Evolutionary conservation across 441 rosid genomes (phyloP).

Genomic region (Gossypium gossypioides): DNA sequence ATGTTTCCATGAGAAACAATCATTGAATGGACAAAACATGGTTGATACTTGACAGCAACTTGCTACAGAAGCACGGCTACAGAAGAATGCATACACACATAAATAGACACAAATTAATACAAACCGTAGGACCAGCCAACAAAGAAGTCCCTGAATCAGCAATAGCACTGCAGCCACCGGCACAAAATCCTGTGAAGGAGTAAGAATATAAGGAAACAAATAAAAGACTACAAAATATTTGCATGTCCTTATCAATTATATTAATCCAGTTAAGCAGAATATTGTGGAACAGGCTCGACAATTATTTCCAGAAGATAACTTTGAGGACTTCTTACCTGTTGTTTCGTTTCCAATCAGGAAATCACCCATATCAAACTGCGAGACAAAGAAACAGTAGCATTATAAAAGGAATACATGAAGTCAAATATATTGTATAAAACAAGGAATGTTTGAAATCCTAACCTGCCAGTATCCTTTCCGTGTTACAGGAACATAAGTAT

Average conservation of each 20-base stretch:
- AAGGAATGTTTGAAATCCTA: conserved; percentile 6
- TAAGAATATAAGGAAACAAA: conserved; percentile 1
- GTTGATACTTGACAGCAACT: neutral
- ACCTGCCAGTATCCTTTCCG: conserved; percentile 88
- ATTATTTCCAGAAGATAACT: neutral
- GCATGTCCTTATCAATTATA: neutral
- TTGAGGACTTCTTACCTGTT: conserved; percentile 39
- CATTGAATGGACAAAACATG: conserved; percentile 1
- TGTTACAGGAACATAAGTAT: conserved; percentile 63
- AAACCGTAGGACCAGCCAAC: conserved; percentile 76
- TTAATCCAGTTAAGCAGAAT: neutral
- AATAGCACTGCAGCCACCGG: conserved; percentile 60
- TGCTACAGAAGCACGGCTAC: neutral
- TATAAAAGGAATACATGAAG: neutral
- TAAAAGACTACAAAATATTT: neutral
- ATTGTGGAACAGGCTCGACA: neutral
- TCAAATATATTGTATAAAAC: neutral
- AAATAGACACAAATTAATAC: conserved; percentile 13
- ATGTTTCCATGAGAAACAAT: neutral
- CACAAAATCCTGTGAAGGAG: conserved; percentile 48
- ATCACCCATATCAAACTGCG: conserved; percentile 77
- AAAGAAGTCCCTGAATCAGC: conserved; percentile 84
- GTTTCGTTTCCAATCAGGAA: conserved; percentile 57
- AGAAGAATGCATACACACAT: neutral
- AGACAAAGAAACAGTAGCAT: conserved; percentile 8